phyloP scores from a whole-genome alignment of 164 flowering plant genomes.

The Buxus sempervirens region DNA sequence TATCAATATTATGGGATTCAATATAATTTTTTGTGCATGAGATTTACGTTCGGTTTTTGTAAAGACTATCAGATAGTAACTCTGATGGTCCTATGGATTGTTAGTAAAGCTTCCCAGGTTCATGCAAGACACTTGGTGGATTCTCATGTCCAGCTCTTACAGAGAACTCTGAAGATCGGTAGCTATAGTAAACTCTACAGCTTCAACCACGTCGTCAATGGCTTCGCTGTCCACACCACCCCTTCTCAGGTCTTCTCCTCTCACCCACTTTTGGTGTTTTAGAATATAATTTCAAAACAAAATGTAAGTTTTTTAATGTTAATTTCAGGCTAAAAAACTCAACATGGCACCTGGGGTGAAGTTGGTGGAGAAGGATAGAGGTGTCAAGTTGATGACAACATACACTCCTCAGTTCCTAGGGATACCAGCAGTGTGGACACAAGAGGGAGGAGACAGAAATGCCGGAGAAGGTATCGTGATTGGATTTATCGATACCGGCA shows the following conservation, averaged over 20 bases:
- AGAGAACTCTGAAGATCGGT: constrained; percentile 45
- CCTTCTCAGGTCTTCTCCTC: constrained; percentile 52
- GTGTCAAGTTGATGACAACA: constrained; percentile 77
- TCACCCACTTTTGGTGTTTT: too few species aligned
- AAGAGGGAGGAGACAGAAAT: constrained; percentile 54
- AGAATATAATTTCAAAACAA: background rate
- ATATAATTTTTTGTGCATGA: too few species aligned
- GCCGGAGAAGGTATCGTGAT: constrained; percentile 91
- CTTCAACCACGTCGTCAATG: constrained; percentile 78
- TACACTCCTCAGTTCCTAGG: constrained; percentile 76
- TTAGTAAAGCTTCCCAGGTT: constrained; percentile 44
- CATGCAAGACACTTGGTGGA: constrained; percentile 51
- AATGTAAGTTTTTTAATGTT: background rate
- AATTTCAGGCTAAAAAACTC: constrained; percentile 52
- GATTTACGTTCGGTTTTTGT: too few species aligned
- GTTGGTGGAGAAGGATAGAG: constrained; percentile 72
- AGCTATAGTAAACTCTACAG: constrained; percentile 79
- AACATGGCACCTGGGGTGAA: constrained; percentile 47
- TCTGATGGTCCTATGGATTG: too few species aligned
- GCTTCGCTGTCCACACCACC: constrained; percentile 76
- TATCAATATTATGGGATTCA: too few species aligned
- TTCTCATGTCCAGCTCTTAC: constrained; percentile 62
- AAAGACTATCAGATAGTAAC: too few species aligned
- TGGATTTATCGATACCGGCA: constrained; percentile 85
- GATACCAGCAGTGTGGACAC: constrained; percentile 58